Evolutionary conservation across 2,329 filamentous ascomycete genomes (phyloP), one percentile per base, ranked within the genome.

Genomic region (Neonectria punicea): DNA sequence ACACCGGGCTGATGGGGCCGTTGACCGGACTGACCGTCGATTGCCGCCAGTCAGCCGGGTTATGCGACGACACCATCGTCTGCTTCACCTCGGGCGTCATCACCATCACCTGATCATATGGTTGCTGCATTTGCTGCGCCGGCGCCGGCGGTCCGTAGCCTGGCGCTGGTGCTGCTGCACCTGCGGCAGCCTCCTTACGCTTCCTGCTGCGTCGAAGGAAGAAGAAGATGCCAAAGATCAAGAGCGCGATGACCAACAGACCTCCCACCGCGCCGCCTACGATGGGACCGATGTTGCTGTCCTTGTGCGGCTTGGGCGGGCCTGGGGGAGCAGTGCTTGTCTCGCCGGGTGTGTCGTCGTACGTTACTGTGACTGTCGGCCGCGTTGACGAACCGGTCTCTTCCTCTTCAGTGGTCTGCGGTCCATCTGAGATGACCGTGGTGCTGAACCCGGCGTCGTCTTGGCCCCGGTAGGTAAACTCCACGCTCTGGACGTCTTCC

Each of bases 201-300:
- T 64, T 67, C 25, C 49, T 69, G 18, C 66, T 67, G 8, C 25
- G 44, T 22, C 66, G 55, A 13, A 50, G 16, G 1, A 69, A 7
- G 66, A 58, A 69, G 7, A 69, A 39, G 5, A 47, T 32, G 3
- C 53, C 67, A 2, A 69, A 30, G 3, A 67, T 47, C 3, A 67
- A 11, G 0, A 69, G n/a, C 0, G 63, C 67, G 6, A 69, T 16
- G 2, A 43, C 53, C 1, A 63, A 43, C 11, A 69, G 58, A 2
- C 67, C 67, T 1, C 67, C 67, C 8, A 69, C 63, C 0, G 58
- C 30, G 3, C 67, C 67, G 2, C 67, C 67, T 0, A 69, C 46
- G 4, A 69, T 69, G 16, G 67, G 63, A 8, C 67, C 67, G 2
- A 69, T 39, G 1, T 1, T 67, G 44, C 6, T 36, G 9, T 30